A percentile compares a stretch with the other conserved stretches of the same genome.
phyloP scores from a whole-genome alignment of 1,284 basidiomycete species.

The Tilletia caries region DNA sequence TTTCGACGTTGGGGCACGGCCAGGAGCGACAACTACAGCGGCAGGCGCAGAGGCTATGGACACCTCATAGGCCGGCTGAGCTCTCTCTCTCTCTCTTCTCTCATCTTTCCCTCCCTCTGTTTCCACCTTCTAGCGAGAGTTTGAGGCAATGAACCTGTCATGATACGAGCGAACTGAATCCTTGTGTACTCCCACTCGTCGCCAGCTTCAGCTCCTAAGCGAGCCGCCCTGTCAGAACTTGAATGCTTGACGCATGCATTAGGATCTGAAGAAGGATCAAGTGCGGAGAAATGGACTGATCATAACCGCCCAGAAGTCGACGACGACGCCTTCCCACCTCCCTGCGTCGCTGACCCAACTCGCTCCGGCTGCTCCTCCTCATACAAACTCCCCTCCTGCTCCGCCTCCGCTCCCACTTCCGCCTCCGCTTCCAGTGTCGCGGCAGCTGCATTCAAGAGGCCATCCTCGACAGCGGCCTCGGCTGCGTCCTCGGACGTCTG shows the following conservation, averaged over 20 bases:
- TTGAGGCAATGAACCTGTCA: no score
- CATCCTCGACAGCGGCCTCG: neutral
- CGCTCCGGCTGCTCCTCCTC: slow-evolving; percentile 5
- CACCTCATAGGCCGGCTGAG: slow-evolving; percentile 32
- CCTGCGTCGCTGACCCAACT: neutral
- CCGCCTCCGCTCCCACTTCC: neutral
- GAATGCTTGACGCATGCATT: no score
- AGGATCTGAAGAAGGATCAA: no score
- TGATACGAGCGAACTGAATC: no score
- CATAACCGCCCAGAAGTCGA: neutral
- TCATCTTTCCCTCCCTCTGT: no score
- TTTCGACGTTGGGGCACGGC: slow-evolving; percentile 11
- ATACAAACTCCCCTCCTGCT: neutral
- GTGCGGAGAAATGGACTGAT: neutral
- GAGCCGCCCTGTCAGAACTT: no score
- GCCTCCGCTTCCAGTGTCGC: neutral
- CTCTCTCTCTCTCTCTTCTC: no score
- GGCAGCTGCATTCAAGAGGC: neutral
- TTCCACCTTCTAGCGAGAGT: no score
- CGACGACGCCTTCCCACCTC: neutral
- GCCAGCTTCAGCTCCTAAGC: no score
- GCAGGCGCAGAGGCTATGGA: slow-evolving; percentile 34
- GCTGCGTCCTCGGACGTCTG: neutral
- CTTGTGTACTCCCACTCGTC: no score
- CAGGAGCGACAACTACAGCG: slow-evolving; percentile 16